phyloP scores from a whole-genome alignment of 2,329 filamentous ascomycete species.

The Fusarium lyarnte region DNA sequence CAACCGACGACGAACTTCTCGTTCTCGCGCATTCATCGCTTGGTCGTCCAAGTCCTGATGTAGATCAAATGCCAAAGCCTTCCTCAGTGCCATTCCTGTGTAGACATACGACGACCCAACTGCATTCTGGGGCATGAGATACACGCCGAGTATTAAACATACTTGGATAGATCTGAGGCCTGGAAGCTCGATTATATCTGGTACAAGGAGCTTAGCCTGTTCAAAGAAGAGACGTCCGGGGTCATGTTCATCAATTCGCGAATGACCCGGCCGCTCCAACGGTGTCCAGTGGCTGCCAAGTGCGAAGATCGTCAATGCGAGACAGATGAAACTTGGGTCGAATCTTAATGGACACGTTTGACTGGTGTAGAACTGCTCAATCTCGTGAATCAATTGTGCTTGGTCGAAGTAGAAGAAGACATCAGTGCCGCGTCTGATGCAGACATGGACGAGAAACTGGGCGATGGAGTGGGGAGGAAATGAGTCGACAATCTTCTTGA shows the following conservation, averaged over 20 bases:
- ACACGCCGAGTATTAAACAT: neutral
- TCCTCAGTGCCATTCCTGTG: neutral
- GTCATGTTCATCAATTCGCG: neutral
- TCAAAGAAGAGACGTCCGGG: neutral
- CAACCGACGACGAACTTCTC: neutral
- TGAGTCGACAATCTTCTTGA: neutral
- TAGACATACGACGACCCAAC: neutral
- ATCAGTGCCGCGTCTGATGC: neutral
- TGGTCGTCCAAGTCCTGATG: neutral
- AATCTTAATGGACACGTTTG: neutral
- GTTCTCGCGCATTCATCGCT: neutral
- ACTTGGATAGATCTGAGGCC: neutral
- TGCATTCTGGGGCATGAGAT: neutral
- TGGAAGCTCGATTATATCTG: neutral
- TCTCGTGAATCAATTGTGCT: neutral
- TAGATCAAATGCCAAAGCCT: neutral
- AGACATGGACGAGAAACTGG: neutral
- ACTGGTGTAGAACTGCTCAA: neutral
- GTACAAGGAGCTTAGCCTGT: neutral
- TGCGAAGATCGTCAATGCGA: neutral
- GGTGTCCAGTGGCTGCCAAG: neutral
- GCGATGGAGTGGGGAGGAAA: neutral
- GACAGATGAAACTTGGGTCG: neutral
- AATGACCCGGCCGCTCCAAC: neutral
- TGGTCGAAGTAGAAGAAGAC: constrained; percentile 7